A percentile compares a stretch with the other conserved stretches of the same genome.
Evolutionary conservation across 2,329 filamentous ascomycete species (phyloP).

Genomic region (Penicillium aurantiogriseum): DNA sequence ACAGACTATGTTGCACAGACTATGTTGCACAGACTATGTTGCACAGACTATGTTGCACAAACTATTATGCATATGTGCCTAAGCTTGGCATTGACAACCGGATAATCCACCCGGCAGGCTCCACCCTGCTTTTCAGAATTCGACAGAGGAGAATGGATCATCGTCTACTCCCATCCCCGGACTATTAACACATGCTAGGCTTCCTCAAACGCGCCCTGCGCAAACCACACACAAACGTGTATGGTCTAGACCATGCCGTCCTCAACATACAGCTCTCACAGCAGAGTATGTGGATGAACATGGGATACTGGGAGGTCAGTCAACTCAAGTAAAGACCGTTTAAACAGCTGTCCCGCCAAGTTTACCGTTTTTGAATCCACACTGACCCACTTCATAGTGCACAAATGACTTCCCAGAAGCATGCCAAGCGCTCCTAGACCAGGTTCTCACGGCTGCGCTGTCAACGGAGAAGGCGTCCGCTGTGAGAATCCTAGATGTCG

Average conservation of each 20-base stretch:
- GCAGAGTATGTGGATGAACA: slow-evolving; percentile 62
- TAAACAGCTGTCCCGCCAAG: neutral
- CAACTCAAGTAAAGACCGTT: neutral
- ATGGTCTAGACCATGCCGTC: slow-evolving; percentile 57
- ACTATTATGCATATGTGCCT: too few relatives aligned
- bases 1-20: too few relatives aligned
- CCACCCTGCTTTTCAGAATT: neutral
- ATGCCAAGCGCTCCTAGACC: slow-evolving; percentile 49
- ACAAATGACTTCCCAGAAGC: slow-evolving; percentile 46
- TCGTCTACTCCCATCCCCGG: neutral
- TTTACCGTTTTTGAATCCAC: neutral
- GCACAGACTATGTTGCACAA: too few relatives aligned
- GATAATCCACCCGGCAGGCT: neutral
- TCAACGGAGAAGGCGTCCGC: slow-evolving; percentile 18
- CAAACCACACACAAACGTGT: slow-evolving; percentile 30
- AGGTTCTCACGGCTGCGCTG: slow-evolving; percentile 50
- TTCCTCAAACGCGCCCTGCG: slow-evolving; percentile 13
- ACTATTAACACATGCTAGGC: neutral
- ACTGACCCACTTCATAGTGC: slow-evolving; percentile 23
- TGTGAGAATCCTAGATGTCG: slow-evolving; percentile 49
- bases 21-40: too few relatives aligned
- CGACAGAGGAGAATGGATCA: neutral
- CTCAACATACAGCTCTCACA: slow-evolving; percentile 52
- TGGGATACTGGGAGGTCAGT: slow-evolving; percentile 57
- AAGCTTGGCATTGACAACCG: neutral